Evolutionary conservation across 169 alveolate species (phyloP).

Genomic region (Babesia gibsoni): DNA sequence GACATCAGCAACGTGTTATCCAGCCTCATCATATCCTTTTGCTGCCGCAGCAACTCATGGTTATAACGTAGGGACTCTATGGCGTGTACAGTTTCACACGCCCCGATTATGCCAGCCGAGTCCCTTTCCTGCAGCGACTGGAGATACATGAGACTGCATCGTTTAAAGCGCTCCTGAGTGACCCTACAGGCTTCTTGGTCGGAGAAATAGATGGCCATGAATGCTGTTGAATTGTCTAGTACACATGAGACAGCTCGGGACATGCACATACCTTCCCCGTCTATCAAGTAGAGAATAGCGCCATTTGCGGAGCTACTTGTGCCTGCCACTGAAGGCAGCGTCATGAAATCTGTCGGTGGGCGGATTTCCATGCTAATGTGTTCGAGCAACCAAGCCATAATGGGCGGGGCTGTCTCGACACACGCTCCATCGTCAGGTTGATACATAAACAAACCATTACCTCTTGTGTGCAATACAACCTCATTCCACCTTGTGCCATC

Average conservation of each 20-base stretch:
- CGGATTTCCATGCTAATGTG: constrained; percentile 34
- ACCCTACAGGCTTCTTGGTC: constrained; percentile 1
- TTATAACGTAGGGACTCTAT: constrained; percentile 51
- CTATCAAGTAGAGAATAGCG: constrained; percentile 20
- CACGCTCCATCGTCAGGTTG: constrained; percentile 8
- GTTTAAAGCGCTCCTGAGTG: constrained; percentile 4
- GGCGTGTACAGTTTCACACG: constrained; percentile 31
- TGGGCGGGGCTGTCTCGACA: constrained; percentile 34
- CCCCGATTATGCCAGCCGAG: background rate
- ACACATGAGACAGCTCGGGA: background rate
- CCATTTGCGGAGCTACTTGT: background rate
- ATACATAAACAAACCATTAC: constrained; percentile 47
- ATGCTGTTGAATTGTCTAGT: constrained; percentile 18
- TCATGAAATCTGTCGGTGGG: constrained; percentile 3
- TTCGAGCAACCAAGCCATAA: constrained; percentile 58
- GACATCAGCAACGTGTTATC: constrained; percentile 53
- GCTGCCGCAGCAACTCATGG: constrained; percentile 33
- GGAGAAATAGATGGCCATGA: constrained; percentile 32
- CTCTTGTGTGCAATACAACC: constrained; percentile 36
- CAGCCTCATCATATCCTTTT: constrained; percentile 45
- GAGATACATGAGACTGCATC: constrained; percentile 49
- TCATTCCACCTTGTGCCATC: constrained; percentile 29
- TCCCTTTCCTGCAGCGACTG: constrained; percentile 17
- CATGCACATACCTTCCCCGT: constrained; percentile 16
- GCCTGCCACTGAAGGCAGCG: constrained; percentile 28